Conservation (phyloP, 2,329 filamentous ascomycete species). For the Fusarium neocosmosporiellum region DNA sequence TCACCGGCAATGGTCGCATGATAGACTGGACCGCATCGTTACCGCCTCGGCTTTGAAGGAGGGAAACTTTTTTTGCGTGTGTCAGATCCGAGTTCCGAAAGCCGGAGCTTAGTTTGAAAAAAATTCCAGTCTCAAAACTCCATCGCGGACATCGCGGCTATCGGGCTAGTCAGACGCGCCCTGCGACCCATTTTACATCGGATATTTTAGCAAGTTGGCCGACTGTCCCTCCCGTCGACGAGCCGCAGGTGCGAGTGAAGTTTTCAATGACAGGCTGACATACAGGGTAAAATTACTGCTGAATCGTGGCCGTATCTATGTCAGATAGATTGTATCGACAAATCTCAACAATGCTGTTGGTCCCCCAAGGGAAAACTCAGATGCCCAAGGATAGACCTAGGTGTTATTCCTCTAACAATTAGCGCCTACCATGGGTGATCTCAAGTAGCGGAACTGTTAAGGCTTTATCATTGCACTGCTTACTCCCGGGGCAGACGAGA, state of each 20-base stretch:
- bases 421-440: rapidly evolving
- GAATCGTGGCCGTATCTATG: not conserved
- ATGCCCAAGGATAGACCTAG: rapidly evolving
- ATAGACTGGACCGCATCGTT: constrained; percentile 49
- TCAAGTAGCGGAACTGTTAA: not conserved
- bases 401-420: not conserved
- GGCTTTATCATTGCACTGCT: not conserved
- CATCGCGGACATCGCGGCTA: constrained; percentile 3
- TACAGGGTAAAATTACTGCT: not conserved
- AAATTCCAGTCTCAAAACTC: not conserved
- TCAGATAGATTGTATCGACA: not conserved
- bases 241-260: too few relatives aligned
- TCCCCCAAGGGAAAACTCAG: not conserved
- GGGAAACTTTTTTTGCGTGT: not conserved
- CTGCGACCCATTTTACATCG: not conserved
- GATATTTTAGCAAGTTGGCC: not conserved
- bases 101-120: not conserved
- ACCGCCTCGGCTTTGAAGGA: constrained; percentile 20
- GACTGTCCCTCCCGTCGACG: not conserved
- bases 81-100: constrained; percentile 8
- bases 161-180: constrained; percentile 1
- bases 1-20: constrained; percentile 50
- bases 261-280: not conserved
- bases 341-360: not conserved
- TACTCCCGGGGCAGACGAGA: not conserved